phyloP scores from a whole-genome alignment of 345 rosid genomes.

The Raphanus sativus region DNA sequence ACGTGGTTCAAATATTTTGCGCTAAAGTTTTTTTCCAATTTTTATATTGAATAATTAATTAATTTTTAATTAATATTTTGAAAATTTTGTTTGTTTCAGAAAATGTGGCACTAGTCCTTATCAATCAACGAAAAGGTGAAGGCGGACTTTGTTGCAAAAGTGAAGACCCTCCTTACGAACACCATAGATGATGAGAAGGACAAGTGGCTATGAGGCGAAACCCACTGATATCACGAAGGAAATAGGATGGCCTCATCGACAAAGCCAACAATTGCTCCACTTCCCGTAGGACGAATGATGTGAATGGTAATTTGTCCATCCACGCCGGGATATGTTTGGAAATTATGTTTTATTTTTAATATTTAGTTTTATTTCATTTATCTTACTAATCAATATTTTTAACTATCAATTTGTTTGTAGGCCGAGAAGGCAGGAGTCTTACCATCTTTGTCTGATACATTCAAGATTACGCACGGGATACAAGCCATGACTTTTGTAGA shows the following conservation, averaged over 20 bases:
- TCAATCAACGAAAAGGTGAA: background rate
- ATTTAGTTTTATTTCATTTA: no score
- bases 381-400: background rate
- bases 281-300: background rate
- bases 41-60: no score
- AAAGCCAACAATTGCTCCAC: background rate
- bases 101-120: background rate
- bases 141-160: background rate
- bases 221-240: background rate
- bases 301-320: background rate
- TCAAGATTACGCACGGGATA: background rate
- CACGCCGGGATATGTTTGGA: background rate
- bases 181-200: background rate
- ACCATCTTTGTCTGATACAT: background rate
- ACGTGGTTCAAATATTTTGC: background rate
- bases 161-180: background rate
- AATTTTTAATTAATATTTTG: no score
- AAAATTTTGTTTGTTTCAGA: background rate
- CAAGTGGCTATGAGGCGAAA: background rate
- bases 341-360: no score
- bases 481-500: background rate
- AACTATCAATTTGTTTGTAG: background rate
- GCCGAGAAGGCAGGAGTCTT: background rate
- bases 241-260: background rate
- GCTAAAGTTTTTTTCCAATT: background rate